Evolutionary conservation across 1,139 yeast species (phyloP), one percentile per base, ranked within the genome.

Genomic region (Saccharomycopsis crataegensis): DNA sequence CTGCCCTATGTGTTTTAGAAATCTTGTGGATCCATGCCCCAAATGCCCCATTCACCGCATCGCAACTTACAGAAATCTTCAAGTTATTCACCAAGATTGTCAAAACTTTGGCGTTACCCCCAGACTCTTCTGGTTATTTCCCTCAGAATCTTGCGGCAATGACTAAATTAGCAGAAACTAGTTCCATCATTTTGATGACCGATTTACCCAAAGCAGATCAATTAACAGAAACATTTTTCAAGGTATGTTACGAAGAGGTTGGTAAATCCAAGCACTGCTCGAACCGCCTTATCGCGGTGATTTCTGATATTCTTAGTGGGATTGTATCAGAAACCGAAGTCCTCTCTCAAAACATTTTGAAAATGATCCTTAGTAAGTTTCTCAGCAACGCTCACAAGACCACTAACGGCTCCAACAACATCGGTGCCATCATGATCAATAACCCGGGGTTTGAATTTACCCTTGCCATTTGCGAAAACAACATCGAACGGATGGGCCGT

Each of bases 21-120:
- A 72, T 91, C 12, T 68, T 91, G 46, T 75, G 96, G 57, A 68
- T 90, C 9, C 84, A 76, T 64, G 97, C 96, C 0, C 97, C 97
- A 0, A 88, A 90, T 67, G 96, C 97, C 5, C 97, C 98, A 6
- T 90, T 78, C 67, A 80, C 87, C 1, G 81, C 82, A 40, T 61
- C 70, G 1, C 84, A 86, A 59, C 70, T 90, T 37, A 71, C 81
- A 1, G 80, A 75, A 34, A 74, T 84, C n/a, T 85, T 86, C 69
- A 76, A 73, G 59, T 70, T 83, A 6, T 80, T 88, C 62, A n/a
- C 28, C 14, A 9, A 12, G 14, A 12, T 46, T 11, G 78, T 90
- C 60, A 75, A 75, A 55, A 74, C 74, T 48, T 67, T 89, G 45
- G 66, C 77, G 11, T 82, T 83, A 57, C 71, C 76, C 1, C 85